Evolutionary conservation across 2,329 filamentous ascomycete species (phyloP), one percentile per base, ranked within the genome.

Genomic region (Fusarium nygamai): DNA sequence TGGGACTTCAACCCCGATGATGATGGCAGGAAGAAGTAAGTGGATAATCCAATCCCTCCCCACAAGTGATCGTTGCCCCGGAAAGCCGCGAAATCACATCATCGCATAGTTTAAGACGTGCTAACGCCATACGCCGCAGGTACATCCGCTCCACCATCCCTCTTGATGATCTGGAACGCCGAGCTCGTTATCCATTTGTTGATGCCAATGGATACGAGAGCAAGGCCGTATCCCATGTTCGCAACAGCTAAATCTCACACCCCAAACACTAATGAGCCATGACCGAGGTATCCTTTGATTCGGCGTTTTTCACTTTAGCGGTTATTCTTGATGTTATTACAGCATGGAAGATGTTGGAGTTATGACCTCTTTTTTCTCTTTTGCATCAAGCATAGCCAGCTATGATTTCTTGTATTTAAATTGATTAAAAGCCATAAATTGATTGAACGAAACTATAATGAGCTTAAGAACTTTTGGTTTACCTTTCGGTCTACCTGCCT

Each of bases 81-180:
- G 29, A 34, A 58, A 65, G 67, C 58, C 67, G 74, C 69, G 67
- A 61, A 77, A 85, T 56, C 80, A 83, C 60, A 64, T 48, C 54
- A 72, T 61, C 24, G 33, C 16, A 56, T 50, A 51, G 72, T 81
- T 80, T 13, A 82, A 82, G 61, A 63, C 50, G 68, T 65, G 64
- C 78, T 83, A 79, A 82, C 70, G 43, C 54, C 48, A 33, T 33
- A 33, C 74, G n/a, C 41, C 47, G 69, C 76, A 93, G 93, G 83
- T 97, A 96, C 83, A 97, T 98, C 78, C 93, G 95, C 64, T 94
- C 92, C 39, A 92, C 93, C 80, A 92, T 95, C 77, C 91, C 93
- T 24, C 89, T 96, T 3, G 94, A 96, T 79, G 92, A 95, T 64
- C 86, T 96, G 12, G 94, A 96, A 85, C 89, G 93, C 64, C 89